Conservation (phyloP, 441 rosid species). For the Pelargonium exstipulatum region DNA sequence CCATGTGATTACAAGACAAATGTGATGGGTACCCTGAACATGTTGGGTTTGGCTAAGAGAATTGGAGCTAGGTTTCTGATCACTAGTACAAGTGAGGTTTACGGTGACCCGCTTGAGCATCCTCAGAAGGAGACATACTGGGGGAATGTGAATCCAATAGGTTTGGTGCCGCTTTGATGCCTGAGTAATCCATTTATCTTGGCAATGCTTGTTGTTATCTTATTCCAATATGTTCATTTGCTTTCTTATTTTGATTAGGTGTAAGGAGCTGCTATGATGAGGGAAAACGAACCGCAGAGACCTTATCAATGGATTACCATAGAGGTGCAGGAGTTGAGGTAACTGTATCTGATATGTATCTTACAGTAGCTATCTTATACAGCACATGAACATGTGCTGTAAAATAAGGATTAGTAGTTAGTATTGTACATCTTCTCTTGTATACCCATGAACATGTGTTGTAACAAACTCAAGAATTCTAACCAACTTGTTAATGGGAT, state of each 20-base stretch:
- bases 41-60: constrained; percentile 97
- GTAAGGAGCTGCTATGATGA: constrained; percentile 96
- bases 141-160: constrained; percentile 92
- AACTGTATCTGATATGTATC: constrained; percentile 16
- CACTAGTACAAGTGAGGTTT: constrained; percentile 95
- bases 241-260: constrained; percentile 35
- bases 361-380: neutral
- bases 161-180: constrained; percentile 29
- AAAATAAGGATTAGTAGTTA: no score
- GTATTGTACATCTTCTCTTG: no score
- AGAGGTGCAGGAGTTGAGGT: constrained; percentile 92
- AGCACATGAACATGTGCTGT: no score
- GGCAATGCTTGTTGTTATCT: neutral
- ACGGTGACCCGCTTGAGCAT: constrained; percentile 96
- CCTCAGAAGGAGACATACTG: constrained; percentile 96
- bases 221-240: constrained; percentile 1
- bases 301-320: constrained; percentile 87
- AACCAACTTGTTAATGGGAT: no score
- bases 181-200: neutral
- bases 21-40: constrained; percentile 97
- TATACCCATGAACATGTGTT: no score
- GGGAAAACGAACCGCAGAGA: constrained; percentile 92
- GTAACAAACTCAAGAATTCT: no score
- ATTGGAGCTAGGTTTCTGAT: constrained; percentile 91
- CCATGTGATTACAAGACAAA: constrained; percentile 68